Evolutionary conservation across 164 flowering plant species (phyloP).

Genomic region (Protea cynaroides): DNA sequence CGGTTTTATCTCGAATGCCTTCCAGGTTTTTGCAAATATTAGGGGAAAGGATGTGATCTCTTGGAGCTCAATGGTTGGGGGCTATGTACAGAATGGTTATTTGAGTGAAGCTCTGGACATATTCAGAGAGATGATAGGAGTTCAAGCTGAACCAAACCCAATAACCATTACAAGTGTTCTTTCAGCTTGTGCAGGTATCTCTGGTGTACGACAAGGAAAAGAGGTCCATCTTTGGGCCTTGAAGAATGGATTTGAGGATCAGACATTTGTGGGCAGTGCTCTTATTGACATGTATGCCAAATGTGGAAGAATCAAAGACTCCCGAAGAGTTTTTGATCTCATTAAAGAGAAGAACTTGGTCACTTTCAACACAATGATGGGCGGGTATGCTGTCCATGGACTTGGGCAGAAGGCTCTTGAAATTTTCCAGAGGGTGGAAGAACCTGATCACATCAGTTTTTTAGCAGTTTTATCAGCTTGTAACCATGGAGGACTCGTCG

Average conservation of each 20-base stretch:
- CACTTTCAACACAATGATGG: slow-evolving; percentile 24
- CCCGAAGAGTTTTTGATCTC: slow-evolving; percentile 22
- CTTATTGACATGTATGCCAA: slow-evolving; percentile 33
- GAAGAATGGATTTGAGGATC: slow-evolving; percentile 15
- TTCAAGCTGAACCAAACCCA: slow-evolving; percentile 20
- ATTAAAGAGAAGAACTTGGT: slow-evolving; percentile 21
- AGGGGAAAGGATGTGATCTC: slow-evolving; percentile 23
- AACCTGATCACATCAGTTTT: slow-evolving; percentile 27
- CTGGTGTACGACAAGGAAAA: slow-evolving; percentile 20
- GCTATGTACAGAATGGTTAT: slow-evolving; percentile 21
- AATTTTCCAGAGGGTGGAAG: slow-evolving; percentile 17
- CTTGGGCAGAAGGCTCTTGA: slow-evolving; percentile 23
- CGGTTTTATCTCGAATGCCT: slow-evolving; percentile 11
- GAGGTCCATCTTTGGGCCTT: slow-evolving; percentile 23
- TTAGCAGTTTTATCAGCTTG: slow-evolving; percentile 28
- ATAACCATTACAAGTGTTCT: slow-evolving; percentile 24
- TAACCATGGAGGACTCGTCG: slow-evolving; percentile 28
- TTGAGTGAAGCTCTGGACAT: slow-evolving; percentile 16
- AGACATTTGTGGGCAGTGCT: slow-evolving; percentile 29
- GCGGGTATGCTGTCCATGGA: slow-evolving; percentile 26
- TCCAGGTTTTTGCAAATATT: slow-evolving; percentile 9
- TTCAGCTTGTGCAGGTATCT: slow-evolving; percentile 23
- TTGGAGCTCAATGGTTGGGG: slow-evolving; percentile 32
- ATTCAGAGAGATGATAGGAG: slow-evolving; percentile 22
- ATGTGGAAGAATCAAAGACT: slow-evolving; percentile 19